Evolutionary conservation across 2,329 filamentous ascomycete genomes (phyloP).

Genomic region (Ceratocystis albifundus): DNA sequence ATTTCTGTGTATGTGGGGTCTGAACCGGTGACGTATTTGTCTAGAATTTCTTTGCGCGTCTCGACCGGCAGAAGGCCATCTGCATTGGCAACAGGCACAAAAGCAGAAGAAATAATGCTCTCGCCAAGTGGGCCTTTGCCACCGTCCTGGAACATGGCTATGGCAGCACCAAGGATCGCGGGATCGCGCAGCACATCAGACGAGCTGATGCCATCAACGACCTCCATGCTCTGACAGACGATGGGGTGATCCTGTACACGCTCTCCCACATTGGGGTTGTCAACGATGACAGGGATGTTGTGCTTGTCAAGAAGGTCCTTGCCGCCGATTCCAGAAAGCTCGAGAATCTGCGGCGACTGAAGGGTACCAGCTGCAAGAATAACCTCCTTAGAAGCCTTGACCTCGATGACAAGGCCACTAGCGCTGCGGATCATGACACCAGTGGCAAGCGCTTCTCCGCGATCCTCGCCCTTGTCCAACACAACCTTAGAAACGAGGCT

Average conservation of each 20-base stretch:
- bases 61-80: conserved; percentile 27
- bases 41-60: conserved; percentile 27
- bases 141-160: conserved; percentile 32
- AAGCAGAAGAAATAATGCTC: conserved; percentile 32
- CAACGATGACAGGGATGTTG: conserved; percentile 36
- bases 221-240: conserved; percentile 33
- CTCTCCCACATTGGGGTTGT: conserved; percentile 46
- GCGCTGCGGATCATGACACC: conserved; percentile 28
- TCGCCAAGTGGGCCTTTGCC: conserved; percentile 31
- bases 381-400: conserved; percentile 35
- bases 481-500: conserved; percentile 30
- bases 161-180: conserved; percentile 28
- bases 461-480: conserved; percentile 26
- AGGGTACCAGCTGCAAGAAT: conserved; percentile 41
- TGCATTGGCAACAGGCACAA: conserved; percentile 30
- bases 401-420: conserved; percentile 23
- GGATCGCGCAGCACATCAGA: conserved; percentile 31
- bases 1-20: conserved; percentile 26
- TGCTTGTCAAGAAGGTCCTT: conserved; percentile 33
- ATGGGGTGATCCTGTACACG: conserved; percentile 44
- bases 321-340: conserved; percentile 41
- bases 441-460: conserved; percentile 28
- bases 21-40: conserved; percentile 23
- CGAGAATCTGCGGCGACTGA: conserved; percentile 41
- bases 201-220: conserved; percentile 29